Evolutionary conservation across 2,329 filamentous ascomycete species (phyloP).

Genomic region (Neofusicoccum parvum): DNA sequence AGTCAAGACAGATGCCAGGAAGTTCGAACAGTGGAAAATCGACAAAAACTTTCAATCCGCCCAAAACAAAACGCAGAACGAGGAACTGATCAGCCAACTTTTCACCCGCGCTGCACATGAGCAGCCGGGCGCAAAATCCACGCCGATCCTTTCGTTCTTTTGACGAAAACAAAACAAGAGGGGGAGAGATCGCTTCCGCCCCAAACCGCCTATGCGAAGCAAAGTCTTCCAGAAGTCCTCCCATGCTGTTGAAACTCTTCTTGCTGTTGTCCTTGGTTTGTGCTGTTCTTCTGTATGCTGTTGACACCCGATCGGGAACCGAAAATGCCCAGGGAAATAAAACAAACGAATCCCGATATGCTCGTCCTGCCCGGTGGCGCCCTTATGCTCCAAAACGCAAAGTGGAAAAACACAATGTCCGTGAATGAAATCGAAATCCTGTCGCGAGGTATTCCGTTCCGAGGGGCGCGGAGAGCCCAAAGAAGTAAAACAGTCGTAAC

Average conservation of each 20-base stretch:
- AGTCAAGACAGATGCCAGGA: conserved; percentile 12
- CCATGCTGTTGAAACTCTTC: conserved; percentile 15
- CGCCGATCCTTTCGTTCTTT: conserved; percentile 5
- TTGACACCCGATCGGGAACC: background rate
- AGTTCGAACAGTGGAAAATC: conserved; percentile 15
- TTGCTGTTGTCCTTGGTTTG: conserved; percentile 18
- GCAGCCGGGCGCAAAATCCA: background rate
- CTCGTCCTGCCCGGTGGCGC: conserved; percentile 10
- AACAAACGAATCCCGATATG: conserved; percentile 11
- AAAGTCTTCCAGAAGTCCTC: conserved; percentile 18
- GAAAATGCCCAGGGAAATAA: background rate
- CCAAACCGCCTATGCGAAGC: conserved; percentile 15
- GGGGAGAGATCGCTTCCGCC: conserved; percentile 18
- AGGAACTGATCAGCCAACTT: conserved; percentile 18
- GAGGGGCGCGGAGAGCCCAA: background rate
- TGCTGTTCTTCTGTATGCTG: conserved; percentile 18
- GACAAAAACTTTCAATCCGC: conserved; percentile 13
- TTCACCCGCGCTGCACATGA: background rate
- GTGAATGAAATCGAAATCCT: conserved; percentile 11
- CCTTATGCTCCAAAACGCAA: conserved; percentile 19
- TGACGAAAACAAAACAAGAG: conserved; percentile 15
- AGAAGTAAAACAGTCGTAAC: conserved; percentile 19
- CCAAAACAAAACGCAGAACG: conserved; percentile 15
- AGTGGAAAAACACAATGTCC: conserved; percentile 14
- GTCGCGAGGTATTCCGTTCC: background rate